Evolutionary conservation across 345 rosid genomes (phyloP), one percentile per base, ranked within the genome.

Genomic region (Linum lewisii): DNA sequence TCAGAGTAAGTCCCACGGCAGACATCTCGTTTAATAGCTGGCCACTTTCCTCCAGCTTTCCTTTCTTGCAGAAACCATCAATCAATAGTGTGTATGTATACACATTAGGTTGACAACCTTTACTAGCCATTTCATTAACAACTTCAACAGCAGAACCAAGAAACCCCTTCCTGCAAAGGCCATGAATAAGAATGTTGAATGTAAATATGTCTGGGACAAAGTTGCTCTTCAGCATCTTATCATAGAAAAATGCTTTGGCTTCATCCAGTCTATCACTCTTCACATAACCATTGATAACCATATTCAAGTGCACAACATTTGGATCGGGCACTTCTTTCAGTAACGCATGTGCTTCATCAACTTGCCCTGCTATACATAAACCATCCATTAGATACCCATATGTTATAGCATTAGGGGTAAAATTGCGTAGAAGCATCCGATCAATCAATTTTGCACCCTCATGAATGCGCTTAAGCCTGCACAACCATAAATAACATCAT

Each of bases 371-470:
- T 74, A 71, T 78, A 74, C 95, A 86, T 24, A 92, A 69, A 22
- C 83, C 87, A 36, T 83, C 75, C 84, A 84, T 73, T 50, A 91
- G 69, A 63, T 80, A 64, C 36, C 85, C 96, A 64, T 82, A 86
- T 16, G 95, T 84, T 21, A 73, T 18, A 59, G 69, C 83, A 70
- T 82, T 78, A 25, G 98, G 96, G 32, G 75, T 59, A 62, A 81
- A 81, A 45, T 88, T 95, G n/a, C 85, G 80, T 24, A 75, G 64
- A 66, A 84, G 79, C 93, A 88, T 86, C 63, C 96, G 81, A 58
- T 84, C 86, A 66, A 86, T 84, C 76, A 81, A 66, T 69, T 86
- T 86, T 2, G 77, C 78, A 4, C 89, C 79, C 69, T 86, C 96
- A 47, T 75, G 86, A 63, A 84, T 76, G 47, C 95, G 72, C 25